These are phyloP conservation scores for Vitellaria paradoxa DNA, from an alignment of 179 eudicot genomes.

Conservation along the genomic window DNA sequence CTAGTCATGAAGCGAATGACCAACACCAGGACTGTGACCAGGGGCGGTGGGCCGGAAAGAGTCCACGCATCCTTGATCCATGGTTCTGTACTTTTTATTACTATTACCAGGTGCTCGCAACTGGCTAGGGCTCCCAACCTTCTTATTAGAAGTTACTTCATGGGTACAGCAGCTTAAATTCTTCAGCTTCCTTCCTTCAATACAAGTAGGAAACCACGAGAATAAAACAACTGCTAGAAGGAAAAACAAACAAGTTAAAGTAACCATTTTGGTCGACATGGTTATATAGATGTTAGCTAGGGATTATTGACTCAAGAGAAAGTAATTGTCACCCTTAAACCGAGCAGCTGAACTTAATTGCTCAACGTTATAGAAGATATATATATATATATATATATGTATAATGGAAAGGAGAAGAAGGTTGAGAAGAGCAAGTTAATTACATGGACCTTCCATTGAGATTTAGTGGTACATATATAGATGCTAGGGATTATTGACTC, in stretches of 20 bases:
- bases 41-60: conserved; percentile 30
- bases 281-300: neutral
- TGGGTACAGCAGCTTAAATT: neutral
- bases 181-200: conserved; percentile 6
- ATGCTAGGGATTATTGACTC: neutral
- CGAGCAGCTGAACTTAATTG: too few relatives aligned
- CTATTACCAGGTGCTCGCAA: too few relatives aligned
- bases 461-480: too few relatives aligned
- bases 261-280: neutral
- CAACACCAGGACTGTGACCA: conserved; percentile 33
- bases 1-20: conserved; percentile 17
- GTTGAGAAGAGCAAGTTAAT: too few relatives aligned
- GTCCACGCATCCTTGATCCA: conserved; percentile 15
- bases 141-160: neutral
- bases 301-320: too few relatives aligned
- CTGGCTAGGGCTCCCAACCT: neutral
- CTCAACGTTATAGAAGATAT: too few relatives aligned
- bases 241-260: neutral
- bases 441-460: too few relatives aligned
- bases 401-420: too few relatives aligned
- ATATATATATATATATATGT: too few relatives aligned
- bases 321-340: too few relatives aligned
- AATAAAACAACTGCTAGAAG: neutral
- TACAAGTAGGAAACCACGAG: neutral
- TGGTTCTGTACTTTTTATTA: neutral